phyloP scores from a whole-genome alignment of 176 grass and related monocot genomes.

The Ananas comosus region DNA sequence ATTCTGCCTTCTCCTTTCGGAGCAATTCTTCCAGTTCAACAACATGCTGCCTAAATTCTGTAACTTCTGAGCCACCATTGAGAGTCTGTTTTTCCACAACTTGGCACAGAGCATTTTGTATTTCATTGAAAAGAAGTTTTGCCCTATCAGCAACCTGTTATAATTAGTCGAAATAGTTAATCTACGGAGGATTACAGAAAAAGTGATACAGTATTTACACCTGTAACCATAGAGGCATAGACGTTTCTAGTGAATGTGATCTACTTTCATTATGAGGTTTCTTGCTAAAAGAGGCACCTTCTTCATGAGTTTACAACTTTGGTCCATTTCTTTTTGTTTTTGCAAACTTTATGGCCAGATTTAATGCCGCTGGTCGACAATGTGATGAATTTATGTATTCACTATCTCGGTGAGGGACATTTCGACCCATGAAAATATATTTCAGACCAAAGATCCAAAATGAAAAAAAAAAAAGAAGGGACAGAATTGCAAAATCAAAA shows the following conservation, averaged over 20 bases:
- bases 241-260: not conserved
- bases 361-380: too few species aligned
- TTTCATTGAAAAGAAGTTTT: constrained; percentile 59
- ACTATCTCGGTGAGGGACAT: too few species aligned
- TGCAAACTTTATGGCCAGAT: too few species aligned
- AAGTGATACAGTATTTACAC: not conserved
- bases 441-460: too few species aligned
- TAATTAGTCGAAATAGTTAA: constrained; percentile 22
- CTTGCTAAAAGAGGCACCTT: too few species aligned
- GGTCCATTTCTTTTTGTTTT: too few species aligned
- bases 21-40: constrained; percentile 64
- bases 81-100: constrained; percentile 41
- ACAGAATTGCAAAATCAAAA: too few species aligned
- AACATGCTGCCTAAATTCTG: constrained; percentile 39
- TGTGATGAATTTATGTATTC: too few species aligned
- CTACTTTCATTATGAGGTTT: not conserved
- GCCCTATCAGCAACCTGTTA: constrained; percentile 56
- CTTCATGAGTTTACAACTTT: too few species aligned
- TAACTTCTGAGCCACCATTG: not conserved
- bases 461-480: too few species aligned
- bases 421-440: too few species aligned
- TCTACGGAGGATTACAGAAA: not conserved
- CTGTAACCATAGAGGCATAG: not conserved
- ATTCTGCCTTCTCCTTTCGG: constrained; percentile 62
- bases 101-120: constrained; percentile 36